Percentiles rank a stretch among this genome's conserved stretches.
Conservation (phyloP, 2,329 filamentous ascomycete species). For the Fusarium hostae region DNA sequence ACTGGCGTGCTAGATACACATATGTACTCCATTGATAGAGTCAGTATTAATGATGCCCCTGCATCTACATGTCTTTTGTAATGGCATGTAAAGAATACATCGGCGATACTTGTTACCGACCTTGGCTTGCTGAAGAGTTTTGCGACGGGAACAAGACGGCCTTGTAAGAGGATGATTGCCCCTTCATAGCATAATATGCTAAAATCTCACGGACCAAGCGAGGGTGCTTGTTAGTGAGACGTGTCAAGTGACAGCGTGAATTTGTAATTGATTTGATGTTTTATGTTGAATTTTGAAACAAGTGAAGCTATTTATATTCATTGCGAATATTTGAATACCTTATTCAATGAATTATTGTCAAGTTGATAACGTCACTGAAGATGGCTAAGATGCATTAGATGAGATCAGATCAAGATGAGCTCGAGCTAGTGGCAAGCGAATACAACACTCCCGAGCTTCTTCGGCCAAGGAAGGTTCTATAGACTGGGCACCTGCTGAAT, state of each 20-base stretch:
- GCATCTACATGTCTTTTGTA: background rate
- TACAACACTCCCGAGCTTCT: slow-evolving; percentile 20
- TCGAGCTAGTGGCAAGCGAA: slow-evolving; percentile 26
- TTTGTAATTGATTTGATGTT: background rate
- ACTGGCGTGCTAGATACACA: slow-evolving; percentile 25
- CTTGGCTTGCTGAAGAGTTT: background rate
- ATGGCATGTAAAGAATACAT: slow-evolving; percentile 21
- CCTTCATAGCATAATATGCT: background rate
- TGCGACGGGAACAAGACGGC: slow-evolving; percentile 24
- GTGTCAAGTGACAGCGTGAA: slow-evolving; percentile 1
- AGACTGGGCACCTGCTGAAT: background rate
- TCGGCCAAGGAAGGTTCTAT: slow-evolving; percentile 26
- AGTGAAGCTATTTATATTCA: background rate
- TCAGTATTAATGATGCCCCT: slow-evolving; percentile 11
- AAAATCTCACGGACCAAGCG: slow-evolving; percentile 25
- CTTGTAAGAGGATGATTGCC: background rate
- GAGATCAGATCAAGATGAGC: background rate
- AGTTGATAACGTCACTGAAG: background rate
- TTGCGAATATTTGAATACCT: background rate
- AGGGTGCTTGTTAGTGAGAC: slow-evolving; percentile 10
- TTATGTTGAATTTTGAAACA: background rate
- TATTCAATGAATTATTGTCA: background rate
- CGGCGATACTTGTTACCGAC: slow-evolving; percentile 2
- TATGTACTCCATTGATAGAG: slow-evolving; percentile 18
- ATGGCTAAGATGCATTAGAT: background rate